Evolutionary conservation across 352 stramenopile species (phyloP).

Genomic region (Globisporangium camurandrum): DNA sequence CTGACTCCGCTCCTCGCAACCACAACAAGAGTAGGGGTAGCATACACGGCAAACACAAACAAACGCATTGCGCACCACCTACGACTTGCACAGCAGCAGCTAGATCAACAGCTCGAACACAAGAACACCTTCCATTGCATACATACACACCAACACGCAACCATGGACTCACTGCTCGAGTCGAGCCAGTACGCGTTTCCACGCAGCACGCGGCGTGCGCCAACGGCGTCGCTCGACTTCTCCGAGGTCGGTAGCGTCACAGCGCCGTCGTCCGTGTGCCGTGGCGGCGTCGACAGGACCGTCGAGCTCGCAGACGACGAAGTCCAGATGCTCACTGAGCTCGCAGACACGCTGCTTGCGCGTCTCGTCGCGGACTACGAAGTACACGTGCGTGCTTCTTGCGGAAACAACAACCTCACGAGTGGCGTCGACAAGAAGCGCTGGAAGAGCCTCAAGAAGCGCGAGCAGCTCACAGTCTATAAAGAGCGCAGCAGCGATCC

Average conservation of each 20-base stretch:
- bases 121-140: too few species aligned
- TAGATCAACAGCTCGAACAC: too few species aligned
- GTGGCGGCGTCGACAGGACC: constrained; percentile 4
- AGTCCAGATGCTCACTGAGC: constrained; percentile 25
- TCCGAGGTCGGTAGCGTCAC: constrained; percentile 4
- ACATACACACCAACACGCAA: too few species aligned
- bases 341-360: constrained; percentile 29
- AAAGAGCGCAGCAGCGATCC: constrained; percentile 25
- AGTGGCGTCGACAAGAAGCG: constrained; percentile 30
- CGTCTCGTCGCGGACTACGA: constrained; percentile 35
- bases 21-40: too few species aligned
- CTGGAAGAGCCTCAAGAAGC: constrained; percentile 64
- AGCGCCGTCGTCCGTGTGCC: constrained; percentile 4
- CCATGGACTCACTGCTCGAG: not conserved
- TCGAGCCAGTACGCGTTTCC: not conserved
- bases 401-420: too few species aligned
- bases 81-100: too few species aligned
- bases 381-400: constrained; percentile 12
- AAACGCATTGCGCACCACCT: too few species aligned
- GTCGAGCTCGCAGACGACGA: constrained; percentile 48
- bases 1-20: too few species aligned
- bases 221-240: not conserved
- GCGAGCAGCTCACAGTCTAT: constrained; percentile 44
- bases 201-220: not conserved
- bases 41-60: too few species aligned